Percentiles rank a stretch among this genome's conserved stretches.
phyloP scores from a whole-genome alignment of 805 yeast genomes.

The Barnettozyma californica region DNA sequence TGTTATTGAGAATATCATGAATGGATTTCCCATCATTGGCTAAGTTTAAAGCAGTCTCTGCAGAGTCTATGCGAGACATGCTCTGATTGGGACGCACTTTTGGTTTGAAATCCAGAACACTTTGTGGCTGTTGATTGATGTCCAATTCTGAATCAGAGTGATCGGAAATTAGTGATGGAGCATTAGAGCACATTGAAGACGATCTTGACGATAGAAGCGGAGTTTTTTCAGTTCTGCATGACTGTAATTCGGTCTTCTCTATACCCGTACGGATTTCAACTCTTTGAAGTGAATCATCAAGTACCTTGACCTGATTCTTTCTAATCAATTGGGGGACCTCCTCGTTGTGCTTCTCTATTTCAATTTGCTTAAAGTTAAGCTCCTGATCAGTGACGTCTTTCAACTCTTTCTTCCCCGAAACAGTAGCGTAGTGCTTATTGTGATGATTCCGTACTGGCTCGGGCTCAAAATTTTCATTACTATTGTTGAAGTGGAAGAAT shows the following conservation, averaged over 20 bases:
- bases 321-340: not conserved
- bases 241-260: not conserved
- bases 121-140: not conserved
- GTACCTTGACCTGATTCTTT: not conserved
- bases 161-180: conserved; percentile 10
- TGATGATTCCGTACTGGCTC: not conserved
- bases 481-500: conserved; percentile 13
- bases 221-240: not conserved
- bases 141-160: conserved; percentile 4
- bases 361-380: not conserved
- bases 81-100: not conserved
- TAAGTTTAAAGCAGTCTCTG: conserved; percentile 17
- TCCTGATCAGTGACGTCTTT: not conserved
- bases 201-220: conserved; percentile 6
- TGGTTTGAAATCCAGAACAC: not conserved
- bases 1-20: conserved; percentile 15
- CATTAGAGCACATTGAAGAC: conserved; percentile 5
- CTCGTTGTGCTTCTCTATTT: not conserved
- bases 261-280: not conserved
- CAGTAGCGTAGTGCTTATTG: not conserved
- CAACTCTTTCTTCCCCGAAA: not conserved
- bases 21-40: conserved; percentile 24
- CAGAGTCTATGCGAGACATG: too few species aligned
- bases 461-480: not conserved
- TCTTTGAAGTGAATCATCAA: not conserved